Evolutionary conservation across 257 asterid species (phyloP).

Genomic region (Solanum chiquidenum): DNA sequence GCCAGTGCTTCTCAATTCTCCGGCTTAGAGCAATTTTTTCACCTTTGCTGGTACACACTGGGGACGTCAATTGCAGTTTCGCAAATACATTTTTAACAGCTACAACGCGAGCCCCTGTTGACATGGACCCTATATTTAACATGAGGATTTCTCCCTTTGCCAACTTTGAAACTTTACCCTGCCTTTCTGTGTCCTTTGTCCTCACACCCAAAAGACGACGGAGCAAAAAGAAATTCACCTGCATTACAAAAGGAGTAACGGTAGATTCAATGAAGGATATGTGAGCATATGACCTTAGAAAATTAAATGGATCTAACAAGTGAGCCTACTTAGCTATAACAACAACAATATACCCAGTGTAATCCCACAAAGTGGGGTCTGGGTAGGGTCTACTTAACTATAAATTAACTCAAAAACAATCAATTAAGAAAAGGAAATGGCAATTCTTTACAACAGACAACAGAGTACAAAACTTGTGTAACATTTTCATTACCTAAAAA

Average conservation of each 20-base stretch:
- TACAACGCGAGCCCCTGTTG: slow-evolving; percentile 88
- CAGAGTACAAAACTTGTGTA: background rate
- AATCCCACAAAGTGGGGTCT: background rate
- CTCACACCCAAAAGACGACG: slow-evolving; percentile 85
- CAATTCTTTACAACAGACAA: background rate
- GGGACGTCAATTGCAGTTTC: slow-evolving; percentile 83
- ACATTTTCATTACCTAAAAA: background rate
- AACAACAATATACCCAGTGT: background rate
- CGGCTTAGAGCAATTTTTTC: slow-evolving; percentile 91
- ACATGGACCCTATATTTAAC: slow-evolving; percentile 97
- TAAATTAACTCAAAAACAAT: background rate
- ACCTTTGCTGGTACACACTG: slow-evolving; percentile 93
- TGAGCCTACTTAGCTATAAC: background rate
- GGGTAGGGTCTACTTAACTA: background rate
- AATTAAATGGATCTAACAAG: background rate
- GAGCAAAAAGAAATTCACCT: slow-evolving; percentile 91
- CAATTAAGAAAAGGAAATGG: background rate
- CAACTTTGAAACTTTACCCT: slow-evolving; percentile 82
- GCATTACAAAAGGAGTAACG: slow-evolving; percentile 1
- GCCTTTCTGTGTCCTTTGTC: slow-evolving; percentile 87
- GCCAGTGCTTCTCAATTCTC: slow-evolving; percentile 98
- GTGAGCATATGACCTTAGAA: background rate
- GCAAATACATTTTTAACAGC: slow-evolving; percentile 89
- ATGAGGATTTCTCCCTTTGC: slow-evolving; percentile 85
- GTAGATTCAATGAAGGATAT: background rate